phyloP scores from a whole-genome alignment of 129 eudicot genomes.

The Daucus carota region DNA sequence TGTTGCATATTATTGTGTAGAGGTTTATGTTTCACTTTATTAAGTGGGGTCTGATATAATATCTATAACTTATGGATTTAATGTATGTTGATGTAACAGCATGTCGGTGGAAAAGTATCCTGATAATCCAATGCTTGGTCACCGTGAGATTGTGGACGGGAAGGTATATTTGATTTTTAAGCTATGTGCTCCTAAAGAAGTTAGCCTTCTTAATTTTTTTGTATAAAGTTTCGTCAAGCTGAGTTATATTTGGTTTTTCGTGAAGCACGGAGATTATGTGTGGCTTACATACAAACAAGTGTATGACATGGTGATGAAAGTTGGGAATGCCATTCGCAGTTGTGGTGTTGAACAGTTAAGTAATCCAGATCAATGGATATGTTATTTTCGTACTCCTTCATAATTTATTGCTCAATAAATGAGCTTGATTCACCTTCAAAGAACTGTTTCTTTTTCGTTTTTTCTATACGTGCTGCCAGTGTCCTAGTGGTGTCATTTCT shows the following conservation, averaged over 20 bases:
- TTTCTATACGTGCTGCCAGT: background rate
- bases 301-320: constrained; percentile 30
- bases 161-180: constrained; percentile 58
- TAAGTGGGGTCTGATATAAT: background rate
- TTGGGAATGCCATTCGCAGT: constrained; percentile 44
- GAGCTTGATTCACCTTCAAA: background rate
- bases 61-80: constrained; percentile 2
- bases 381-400: no score
- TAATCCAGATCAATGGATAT: background rate
- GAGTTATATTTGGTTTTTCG: constrained; percentile 1
- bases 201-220: no score
- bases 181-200: background rate
- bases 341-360: constrained; percentile 37
- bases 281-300: constrained; percentile 34
- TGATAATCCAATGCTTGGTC: constrained; percentile 89
- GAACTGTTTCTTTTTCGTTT: background rate
- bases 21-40: background rate
- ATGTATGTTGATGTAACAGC: constrained; percentile 32
- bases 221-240: background rate
- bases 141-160: constrained; percentile 62
- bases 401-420: no score
- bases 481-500: background rate
- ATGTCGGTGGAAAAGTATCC: constrained; percentile 80
- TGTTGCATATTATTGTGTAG: background rate
- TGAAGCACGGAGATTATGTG: constrained; percentile 31